Base-by-base conservation (phyloP, 345 rosid genomes). In the Dovyalis caffra region DNA sequence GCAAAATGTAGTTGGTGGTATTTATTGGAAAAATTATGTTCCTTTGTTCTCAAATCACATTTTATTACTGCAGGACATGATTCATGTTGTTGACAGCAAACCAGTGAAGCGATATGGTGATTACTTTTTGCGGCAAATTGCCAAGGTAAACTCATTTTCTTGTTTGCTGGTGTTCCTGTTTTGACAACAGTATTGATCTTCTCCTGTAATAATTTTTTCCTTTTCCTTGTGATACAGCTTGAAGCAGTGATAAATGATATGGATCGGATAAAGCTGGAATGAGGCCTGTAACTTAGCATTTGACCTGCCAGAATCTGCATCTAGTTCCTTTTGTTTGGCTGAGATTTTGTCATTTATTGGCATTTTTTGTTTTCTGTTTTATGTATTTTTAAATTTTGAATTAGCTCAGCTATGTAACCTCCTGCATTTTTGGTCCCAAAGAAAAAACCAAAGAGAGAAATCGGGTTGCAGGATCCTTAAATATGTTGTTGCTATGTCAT, bases 61-160 rank as follows among this genome's bases (percentile, higher is more conserved):
- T 45, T 28, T 70, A 32, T 70, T 43, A 76, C 66, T 87, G 80
- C 89, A 95, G 99, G 96, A 95, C 83, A 92, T 91, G 92, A 76
- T 95, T 68, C 90, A 83, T 18, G 93, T 95, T 23, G 89, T 84
- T 28, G 98, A 93, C 51, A 87, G 91, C 68, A 95, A 90, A 80
- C 86, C 93, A 0, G 84, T 82, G 73, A 95, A 93, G 83, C 86
- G 69, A 34, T 89, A 88, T 68, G 95, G 98, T 2, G 99, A 95
- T 82, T 90, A 85, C 92, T 93, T 90, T 84, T 81, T 95, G 88
- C 84, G 99, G 81, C 98, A 93, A 81, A 88, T 93, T 87, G 95
- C 89, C 58, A 93, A 95, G 95, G 99, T 93, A 82, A 66, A 67
- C 9, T 35, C 29, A 0, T 68, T 6, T 49, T 53, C 21, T 40